Base-by-base conservation (phyloP, 2,329 filamentous ascomycete species). In the Ustulina deusta region DNA sequence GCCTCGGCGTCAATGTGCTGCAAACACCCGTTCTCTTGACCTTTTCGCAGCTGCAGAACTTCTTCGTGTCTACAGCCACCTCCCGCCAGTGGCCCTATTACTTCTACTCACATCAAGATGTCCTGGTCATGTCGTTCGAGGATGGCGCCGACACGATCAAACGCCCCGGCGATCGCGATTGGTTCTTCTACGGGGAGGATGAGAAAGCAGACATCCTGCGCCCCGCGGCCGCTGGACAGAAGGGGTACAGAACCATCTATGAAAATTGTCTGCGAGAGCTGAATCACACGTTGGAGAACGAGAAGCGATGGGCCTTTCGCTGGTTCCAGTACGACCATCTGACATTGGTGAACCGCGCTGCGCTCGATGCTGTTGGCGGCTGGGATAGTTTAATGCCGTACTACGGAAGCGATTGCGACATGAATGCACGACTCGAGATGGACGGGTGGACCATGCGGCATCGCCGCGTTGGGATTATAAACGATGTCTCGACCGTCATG, bases 21-120 rank as follows among this genome's bases (percentile, higher is more conserved):
- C 79, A 81, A 44, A 85, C 84, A 0, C 84, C 85, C 3, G 83
- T 83, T 3, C 79, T 87, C 0, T 78, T 87, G 66, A 83, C 75
- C 54, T 87, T 87, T 69, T 81, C 85, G 0, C 85, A 88, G 71
- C 76, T 87, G 44, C 84, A 87, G 69, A 87, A 87, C 72, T 86
- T 83, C 76, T 85, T 83, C 74, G 76, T 87, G 25, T 80, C 76
- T 20, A 80, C 80, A 11, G 80, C 82, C 2, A 79, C 83, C 36
- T 73, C 80, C 17, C 76, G 80, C 32, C 73, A 79, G n/a, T 87
- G 84, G 82, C 76, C 78, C 0, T 79, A 83, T 71, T 87, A 83
- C 75, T 87, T 85, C 75, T 87, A 84, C 81, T 81, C 79, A 13
- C 85, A 87, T 73, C 85, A 85, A 79, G 85, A 87, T 68, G 80